phyloP scores from a whole-genome alignment of 345 rosid species.

The Iberis pinnata region DNA sequence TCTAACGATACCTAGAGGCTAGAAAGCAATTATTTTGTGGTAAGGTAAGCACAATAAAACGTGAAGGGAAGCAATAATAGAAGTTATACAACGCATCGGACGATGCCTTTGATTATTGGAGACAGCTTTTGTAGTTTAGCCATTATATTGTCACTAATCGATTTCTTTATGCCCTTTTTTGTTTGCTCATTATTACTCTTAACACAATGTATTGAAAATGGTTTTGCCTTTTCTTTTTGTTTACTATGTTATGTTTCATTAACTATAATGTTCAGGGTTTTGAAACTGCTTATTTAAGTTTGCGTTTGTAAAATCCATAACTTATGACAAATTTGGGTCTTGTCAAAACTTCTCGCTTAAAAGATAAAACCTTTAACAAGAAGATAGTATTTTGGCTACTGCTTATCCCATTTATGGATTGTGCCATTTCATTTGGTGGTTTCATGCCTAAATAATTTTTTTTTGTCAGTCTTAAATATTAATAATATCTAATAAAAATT shows the following conservation, averaged over 20 bases:
- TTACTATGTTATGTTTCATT: neutral
- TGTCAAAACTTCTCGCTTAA: too few species aligned
- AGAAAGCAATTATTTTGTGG: constrained; percentile 10
- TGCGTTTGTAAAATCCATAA: neutral
- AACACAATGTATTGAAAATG: neutral
- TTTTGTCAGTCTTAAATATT: too few species aligned
- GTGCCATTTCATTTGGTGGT: too few species aligned
- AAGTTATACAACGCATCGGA: constrained; percentile 16
- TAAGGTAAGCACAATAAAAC: neutral
- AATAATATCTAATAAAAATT: too few species aligned
- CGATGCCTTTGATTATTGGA: constrained; percentile 18
- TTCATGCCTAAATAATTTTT: too few species aligned
- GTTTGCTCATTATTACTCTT: neutral
- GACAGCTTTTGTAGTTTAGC: constrained; percentile 19
- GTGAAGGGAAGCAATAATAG: constrained; percentile 19
- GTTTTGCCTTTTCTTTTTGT: neutral
- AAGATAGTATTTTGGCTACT: too few species aligned
- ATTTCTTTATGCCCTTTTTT: constrained; percentile 6
- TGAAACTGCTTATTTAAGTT: neutral
- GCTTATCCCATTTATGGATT: too few species aligned
- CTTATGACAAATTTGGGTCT: too few species aligned
- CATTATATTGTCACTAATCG: constrained; percentile 13
- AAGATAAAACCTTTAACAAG: too few species aligned
- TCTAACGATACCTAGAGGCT: constrained; percentile 11
- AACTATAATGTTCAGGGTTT: too few species aligned